Percentiles rank a stretch among this genome's conserved stretches.
Evolutionary conservation across 805 yeast genomes (phyloP).

Genomic region (Hanseniaspora hatyaiensis): DNA sequence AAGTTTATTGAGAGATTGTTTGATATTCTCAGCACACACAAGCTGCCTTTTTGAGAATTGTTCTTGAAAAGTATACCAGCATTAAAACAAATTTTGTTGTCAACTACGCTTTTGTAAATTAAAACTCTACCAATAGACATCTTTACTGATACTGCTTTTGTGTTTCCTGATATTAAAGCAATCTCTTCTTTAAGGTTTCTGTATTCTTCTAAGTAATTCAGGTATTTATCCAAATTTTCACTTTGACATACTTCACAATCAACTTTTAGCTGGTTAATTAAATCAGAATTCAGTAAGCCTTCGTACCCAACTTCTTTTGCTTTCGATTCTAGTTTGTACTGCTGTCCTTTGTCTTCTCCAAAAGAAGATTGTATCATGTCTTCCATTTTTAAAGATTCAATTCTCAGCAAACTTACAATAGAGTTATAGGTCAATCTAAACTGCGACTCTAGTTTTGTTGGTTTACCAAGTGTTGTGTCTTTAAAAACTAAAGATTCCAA

Average conservation of each 20-base stretch:
- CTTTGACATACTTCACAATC: constrained; percentile 27
- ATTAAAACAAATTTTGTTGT: constrained; percentile 21
- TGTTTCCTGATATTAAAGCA: constrained; percentile 37
- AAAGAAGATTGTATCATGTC: constrained; percentile 96
- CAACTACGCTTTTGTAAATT: constrained; percentile 42
- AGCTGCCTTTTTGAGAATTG: constrained; percentile 18
- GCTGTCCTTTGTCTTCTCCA: constrained; percentile 78
- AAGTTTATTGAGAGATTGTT: constrained; percentile 20
- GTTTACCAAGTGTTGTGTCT: constrained; percentile 74
- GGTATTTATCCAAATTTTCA: constrained; percentile 36
- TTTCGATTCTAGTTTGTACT: constrained; percentile 34
- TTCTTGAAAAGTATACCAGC: constrained; percentile 44
- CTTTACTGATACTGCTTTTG: constrained; percentile 38
- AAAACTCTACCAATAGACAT: constrained; percentile 47
- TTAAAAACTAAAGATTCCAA: constrained; percentile 48
- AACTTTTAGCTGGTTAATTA: constrained; percentile 8
- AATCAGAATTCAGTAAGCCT: constrained; percentile 15
- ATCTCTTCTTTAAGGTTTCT: constrained; percentile 36
- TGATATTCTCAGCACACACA: constrained; percentile 29
- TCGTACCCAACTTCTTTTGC: constrained; percentile 28
- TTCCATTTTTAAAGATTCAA: constrained; percentile 91
- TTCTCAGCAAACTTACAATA: constrained; percentile 82
- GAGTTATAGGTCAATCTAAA: constrained; percentile 90
- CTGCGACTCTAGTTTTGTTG: constrained; percentile 82
- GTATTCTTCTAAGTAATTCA: constrained; percentile 37